Percentiles rank a stretch among this genome's conserved stretches.
Conservation (phyloP, 2,329 filamentous ascomycete genomes). For the Celoporthe dispersa region DNA sequence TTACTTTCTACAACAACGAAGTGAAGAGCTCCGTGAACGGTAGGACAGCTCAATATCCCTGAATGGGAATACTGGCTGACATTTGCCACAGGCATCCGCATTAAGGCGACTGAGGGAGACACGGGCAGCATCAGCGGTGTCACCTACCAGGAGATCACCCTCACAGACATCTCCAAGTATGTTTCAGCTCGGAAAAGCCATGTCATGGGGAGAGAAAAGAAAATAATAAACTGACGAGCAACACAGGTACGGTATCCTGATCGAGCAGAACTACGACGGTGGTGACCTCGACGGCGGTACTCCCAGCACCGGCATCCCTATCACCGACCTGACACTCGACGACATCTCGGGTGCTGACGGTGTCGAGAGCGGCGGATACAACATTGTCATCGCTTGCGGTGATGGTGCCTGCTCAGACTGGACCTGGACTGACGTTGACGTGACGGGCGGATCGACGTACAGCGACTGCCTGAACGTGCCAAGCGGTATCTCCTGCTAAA, state of each 20-base stretch:
- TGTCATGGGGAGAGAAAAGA: no score
- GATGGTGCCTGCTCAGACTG: slow-evolving; percentile 23
- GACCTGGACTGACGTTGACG: slow-evolving; percentile 25
- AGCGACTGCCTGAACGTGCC: slow-evolving; percentile 23
- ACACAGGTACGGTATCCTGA: slow-evolving; percentile 28
- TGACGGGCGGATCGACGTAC: slow-evolving; percentile 27
- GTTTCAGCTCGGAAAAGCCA: background rate
- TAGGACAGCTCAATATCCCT: background rate
- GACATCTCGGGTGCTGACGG: slow-evolving; percentile 22
- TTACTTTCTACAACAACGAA: slow-evolving; percentile 52
- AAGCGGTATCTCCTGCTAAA: slow-evolving; percentile 20
- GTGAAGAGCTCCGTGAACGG: slow-evolving; percentile 59
- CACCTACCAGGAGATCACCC: slow-evolving; percentile 27
- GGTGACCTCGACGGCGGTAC: slow-evolving; percentile 27
- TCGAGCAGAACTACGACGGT: slow-evolving; percentile 30
- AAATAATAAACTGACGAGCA: background rate
- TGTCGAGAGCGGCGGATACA: slow-evolving; percentile 25
- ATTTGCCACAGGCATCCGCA: slow-evolving; percentile 20
- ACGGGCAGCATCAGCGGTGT: slow-evolving; percentile 26
- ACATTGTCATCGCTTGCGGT: slow-evolving; percentile 28
- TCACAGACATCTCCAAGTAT: slow-evolving; percentile 26
- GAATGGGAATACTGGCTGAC: slow-evolving; percentile 6
- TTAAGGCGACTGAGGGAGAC: slow-evolving; percentile 27
- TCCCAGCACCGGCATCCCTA: slow-evolving; percentile 25
- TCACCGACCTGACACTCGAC: slow-evolving; percentile 25